phyloP scores from a whole-genome alignment of 805 yeast species.

The Sugiyamaella mastotermitis region DNA sequence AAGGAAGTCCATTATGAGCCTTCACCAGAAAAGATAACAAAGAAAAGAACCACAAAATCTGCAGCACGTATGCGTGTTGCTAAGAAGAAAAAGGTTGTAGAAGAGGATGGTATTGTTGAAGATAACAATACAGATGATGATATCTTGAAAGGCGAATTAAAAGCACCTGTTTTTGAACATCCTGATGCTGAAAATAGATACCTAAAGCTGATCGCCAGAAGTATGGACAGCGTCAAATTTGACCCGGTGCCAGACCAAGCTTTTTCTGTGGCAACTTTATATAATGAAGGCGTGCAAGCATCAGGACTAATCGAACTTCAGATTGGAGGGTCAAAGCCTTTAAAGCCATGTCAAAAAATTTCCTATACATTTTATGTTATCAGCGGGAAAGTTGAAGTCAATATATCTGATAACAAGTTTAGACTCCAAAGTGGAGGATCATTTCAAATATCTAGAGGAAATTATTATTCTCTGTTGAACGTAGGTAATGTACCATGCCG shows the following conservation, averaged over 20 bases:
- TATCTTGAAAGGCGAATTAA: too few species aligned
- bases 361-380: constrained; percentile 71
- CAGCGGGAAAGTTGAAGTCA: constrained; percentile 63
- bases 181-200: constrained; percentile 43
- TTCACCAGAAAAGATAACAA: constrained; percentile 4
- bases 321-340: constrained; percentile 44
- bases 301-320: too few species aligned
- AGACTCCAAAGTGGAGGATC: constrained; percentile 67
- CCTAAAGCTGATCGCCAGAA: too few species aligned
- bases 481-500: constrained; percentile 45
- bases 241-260: too few species aligned
- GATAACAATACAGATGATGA: too few species aligned
- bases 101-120: background rate
- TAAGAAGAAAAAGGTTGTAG: background rate
- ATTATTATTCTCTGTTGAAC: constrained; percentile 63
- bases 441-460: constrained; percentile 75
- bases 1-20: constrained; percentile 22
- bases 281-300: too few species aligned
- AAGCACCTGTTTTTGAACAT: constrained; percentile 47
- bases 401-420: constrained; percentile 52
- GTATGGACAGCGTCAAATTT: too few species aligned
- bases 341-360: constrained; percentile 57
- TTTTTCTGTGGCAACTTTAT: too few species aligned
- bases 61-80: background rate
- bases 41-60: background rate